These are phyloP conservation scores for Bombardia bombarda DNA, from an alignment of 495 filamentous ascomycete genomes.

Conservation along the genomic window DNA sequence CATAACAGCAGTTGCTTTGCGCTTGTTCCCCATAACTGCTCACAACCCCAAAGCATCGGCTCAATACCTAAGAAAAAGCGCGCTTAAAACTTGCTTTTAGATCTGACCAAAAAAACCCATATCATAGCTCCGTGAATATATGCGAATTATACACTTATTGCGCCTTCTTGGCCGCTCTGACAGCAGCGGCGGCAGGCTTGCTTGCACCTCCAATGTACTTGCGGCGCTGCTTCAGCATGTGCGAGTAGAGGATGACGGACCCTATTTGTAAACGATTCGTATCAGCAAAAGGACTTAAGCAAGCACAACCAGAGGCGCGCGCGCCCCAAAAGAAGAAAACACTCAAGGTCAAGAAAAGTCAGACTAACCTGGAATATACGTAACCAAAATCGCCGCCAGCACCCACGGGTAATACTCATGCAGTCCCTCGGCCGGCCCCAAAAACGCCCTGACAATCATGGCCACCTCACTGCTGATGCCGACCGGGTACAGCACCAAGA, in stretches of 20 bases:
- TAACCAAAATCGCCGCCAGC: constrained; percentile 52
- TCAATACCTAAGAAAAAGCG: no score
- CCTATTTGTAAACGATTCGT: no score
- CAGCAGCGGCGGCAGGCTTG: no score
- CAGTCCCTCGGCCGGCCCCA: constrained; percentile 46
- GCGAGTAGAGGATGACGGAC: constrained; percentile 78
- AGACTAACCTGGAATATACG: constrained; percentile 75
- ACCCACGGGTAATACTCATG: constrained; percentile 45
- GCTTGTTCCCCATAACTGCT: no score
- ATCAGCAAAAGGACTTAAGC: neutral
- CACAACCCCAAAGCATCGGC: no score
- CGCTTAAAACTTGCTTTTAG: no score
- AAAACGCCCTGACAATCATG: constrained; percentile 62
- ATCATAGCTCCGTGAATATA: no score
- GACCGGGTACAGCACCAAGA: constrained; percentile 85
- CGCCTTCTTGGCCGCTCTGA: constrained; percentile 23
- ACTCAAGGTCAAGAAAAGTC: no score
- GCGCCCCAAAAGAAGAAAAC: neutral
- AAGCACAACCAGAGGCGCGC: neutral
- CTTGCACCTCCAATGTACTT: constrained; percentile 54
- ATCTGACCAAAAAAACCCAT: no score
- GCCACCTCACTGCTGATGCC: constrained; percentile 81
- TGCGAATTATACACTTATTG: constrained; percentile 6
- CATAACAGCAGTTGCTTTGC: no score
- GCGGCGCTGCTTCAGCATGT: constrained; percentile 86